These are phyloP conservation scores for Collariella sp. DNA, from an alignment of 495 filamentous ascomycete species.

Conservation along the genomic window DNA sequence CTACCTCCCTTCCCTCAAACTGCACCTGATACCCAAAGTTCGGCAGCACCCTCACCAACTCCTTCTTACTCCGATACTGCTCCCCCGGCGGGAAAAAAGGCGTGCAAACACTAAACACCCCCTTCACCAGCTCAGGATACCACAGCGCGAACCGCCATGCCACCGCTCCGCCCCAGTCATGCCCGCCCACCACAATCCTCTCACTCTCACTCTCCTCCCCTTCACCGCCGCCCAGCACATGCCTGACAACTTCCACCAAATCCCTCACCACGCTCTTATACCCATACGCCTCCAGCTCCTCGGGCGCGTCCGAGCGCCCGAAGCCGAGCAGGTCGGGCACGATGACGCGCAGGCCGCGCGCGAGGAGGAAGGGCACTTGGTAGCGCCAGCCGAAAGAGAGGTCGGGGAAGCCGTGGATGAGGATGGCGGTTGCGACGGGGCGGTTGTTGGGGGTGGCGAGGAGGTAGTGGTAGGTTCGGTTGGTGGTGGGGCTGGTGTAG, in stretches of 20 bases:
- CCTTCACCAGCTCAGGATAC: conserved; percentile 60
- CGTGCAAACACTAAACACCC: conserved; percentile 72
- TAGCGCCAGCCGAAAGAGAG: conserved; percentile 70
- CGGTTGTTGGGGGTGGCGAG: conserved; percentile 45
- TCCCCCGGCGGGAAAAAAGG: conserved; percentile 51
- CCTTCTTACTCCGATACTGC: conserved; percentile 38
- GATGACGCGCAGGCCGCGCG: conserved; percentile 51
- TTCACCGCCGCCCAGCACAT: neutral
- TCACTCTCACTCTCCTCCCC: neutral
- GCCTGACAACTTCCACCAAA: conserved; percentile 31
- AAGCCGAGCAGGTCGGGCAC: conserved; percentile 53
- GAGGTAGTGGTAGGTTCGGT: conserved; percentile 62
- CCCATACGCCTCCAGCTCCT: conserved; percentile 46
- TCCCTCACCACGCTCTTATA: conserved; percentile 59
- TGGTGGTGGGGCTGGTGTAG: conserved; percentile 34
- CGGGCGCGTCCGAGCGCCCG: conserved; percentile 54
- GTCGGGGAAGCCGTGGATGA: conserved; percentile 56
- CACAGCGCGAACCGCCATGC: conserved; percentile 58
- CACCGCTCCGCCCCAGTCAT: conserved; percentile 62
- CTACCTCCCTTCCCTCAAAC: conserved; percentile 57
- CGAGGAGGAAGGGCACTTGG: conserved; percentile 63
- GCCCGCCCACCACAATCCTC: conserved; percentile 63
- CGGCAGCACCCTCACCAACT: conserved; percentile 50
- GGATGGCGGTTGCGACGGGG: conserved; percentile 54
- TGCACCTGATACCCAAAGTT: conserved; percentile 80